These are phyloP conservation scores for Gypsophila paniculata DNA, from an alignment of 179 eudicot genomes.

Conservation along the genomic window DNA sequence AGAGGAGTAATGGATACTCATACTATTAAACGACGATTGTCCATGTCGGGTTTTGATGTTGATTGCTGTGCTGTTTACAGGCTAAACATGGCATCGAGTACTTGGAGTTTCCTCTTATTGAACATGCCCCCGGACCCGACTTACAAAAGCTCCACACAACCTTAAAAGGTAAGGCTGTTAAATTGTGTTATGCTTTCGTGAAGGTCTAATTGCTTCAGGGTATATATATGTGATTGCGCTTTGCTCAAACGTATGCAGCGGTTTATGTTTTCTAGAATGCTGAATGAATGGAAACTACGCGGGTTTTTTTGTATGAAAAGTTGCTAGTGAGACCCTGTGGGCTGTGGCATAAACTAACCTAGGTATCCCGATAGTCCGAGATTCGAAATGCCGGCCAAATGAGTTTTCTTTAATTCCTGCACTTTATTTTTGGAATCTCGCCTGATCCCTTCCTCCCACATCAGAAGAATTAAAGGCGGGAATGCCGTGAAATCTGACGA, in stretches of 20 bases:
- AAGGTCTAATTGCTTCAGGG: not conserved
- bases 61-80: conserved; percentile 39
- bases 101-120: conserved; percentile 89
- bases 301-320: not conserved
- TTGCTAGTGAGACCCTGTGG: not conserved
- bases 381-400: not conserved
- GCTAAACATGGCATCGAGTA: conserved; percentile 56
- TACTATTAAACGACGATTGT: too few species aligned
- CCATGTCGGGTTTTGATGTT: too few species aligned
- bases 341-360: not conserved
- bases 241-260: not conserved
- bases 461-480: not conserved
- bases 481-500: not conserved
- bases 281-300: not conserved
- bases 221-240: not conserved
- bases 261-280: too few species aligned
- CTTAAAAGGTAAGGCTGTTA: conserved; percentile 49
- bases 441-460: not conserved
- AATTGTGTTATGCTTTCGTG: conserved; percentile 16
- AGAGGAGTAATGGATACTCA: too few species aligned
- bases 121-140: conserved; percentile 72
- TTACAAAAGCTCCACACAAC: conserved; percentile 50
- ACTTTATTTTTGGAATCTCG: not conserved
- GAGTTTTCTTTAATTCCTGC: not conserved
- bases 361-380: not conserved